Percentiles rank a stretch among this genome's conserved stretches.
These are phyloP conservation scores for Kodamaea hsintzibuensis DNA, from an alignment of 805 yeast genomes.

Conservation along the genomic window DNA sequence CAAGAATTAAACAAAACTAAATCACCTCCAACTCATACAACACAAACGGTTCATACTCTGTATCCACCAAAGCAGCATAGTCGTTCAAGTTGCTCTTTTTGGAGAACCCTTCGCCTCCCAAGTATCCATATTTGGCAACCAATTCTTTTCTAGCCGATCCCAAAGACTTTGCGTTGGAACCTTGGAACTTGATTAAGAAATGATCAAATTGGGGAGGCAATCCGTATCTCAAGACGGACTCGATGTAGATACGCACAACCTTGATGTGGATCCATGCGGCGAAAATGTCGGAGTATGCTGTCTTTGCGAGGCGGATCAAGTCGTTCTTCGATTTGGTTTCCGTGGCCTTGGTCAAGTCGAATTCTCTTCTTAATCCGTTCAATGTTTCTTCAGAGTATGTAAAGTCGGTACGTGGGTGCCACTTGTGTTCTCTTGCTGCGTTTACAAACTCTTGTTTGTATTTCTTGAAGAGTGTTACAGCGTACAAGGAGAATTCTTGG, in stretches of 20 bases:
- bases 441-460: constrained; percentile 65
- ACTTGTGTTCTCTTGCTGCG: constrained; percentile 79
- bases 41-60: constrained; percentile 96
- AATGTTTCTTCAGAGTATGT: constrained; percentile 77
- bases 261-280: constrained; percentile 90
- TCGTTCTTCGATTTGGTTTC: constrained; percentile 78
- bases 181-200: constrained; percentile 46
- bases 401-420: constrained; percentile 87
- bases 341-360: constrained; percentile 66
- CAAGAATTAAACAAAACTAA: constrained; percentile 14
- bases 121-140: constrained; percentile 75
- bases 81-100: constrained; percentile 75
- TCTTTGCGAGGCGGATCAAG: constrained; percentile 74
- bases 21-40: constrained; percentile 55
- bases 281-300: constrained; percentile 87
- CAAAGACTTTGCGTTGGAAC: constrained; percentile 34
- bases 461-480: constrained; percentile 85
- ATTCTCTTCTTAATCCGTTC: constrained; percentile 75
- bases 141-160: constrained; percentile 69
- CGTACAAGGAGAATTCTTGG: constrained; percentile 68
- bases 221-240: constrained; percentile 92
- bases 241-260: constrained; percentile 84
- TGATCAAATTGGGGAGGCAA: constrained; percentile 87
- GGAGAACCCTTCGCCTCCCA: constrained; percentile 87
- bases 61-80: constrained; percentile 88